A percentile compares a stretch with the other conserved stretches of the same genome.
These are phyloP conservation scores for Camellia lanceoleosa DNA, from an alignment of 148 eudicot species.

Conservation along the genomic window DNA sequence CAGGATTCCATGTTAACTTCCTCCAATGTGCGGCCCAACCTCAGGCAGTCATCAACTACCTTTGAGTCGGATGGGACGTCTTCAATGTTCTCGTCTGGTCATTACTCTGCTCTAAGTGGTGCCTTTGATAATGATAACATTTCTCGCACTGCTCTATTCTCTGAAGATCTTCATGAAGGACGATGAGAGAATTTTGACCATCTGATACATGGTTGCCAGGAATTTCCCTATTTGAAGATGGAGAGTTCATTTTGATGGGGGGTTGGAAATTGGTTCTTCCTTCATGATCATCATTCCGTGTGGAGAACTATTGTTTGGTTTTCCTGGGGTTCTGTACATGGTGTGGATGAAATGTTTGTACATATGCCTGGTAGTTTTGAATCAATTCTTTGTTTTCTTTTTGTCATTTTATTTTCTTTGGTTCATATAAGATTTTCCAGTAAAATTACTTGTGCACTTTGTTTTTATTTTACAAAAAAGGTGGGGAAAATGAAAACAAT, in stretches of 20 bases:
- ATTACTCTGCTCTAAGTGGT: slow-evolving; percentile 76
- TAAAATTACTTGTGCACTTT: no score
- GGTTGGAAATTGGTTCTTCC: background rate
- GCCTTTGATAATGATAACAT: slow-evolving; percentile 69
- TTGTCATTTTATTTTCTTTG: no score
- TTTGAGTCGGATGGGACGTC: slow-evolving; percentile 91
- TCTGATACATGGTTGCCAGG: background rate
- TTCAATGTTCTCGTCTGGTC: slow-evolving; percentile 92
- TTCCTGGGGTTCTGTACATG: background rate
- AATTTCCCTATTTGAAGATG: background rate
- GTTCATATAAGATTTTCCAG: no score
- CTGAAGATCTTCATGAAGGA: slow-evolving; percentile 98
- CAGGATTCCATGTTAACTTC: slow-evolving; percentile 51
- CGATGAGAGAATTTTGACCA: slow-evolving; percentile 34
- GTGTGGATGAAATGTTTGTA: slow-evolving; percentile 17
- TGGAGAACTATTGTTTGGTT: slow-evolving; percentile 7
- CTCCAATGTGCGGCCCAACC: slow-evolving; percentile 43
- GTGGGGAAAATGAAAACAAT: no score
- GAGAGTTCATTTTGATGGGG: background rate
- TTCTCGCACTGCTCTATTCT: slow-evolving; percentile 60
- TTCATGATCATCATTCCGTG: background rate
- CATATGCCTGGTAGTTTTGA: slow-evolving; percentile 16
- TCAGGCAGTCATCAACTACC: slow-evolving; percentile 73
- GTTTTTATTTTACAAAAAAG: no score
- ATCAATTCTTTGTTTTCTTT: no score